These are phyloP conservation scores for Salvia hispanica DNA, from an alignment of 257 asterid genomes.

Conservation along the genomic window DNA sequence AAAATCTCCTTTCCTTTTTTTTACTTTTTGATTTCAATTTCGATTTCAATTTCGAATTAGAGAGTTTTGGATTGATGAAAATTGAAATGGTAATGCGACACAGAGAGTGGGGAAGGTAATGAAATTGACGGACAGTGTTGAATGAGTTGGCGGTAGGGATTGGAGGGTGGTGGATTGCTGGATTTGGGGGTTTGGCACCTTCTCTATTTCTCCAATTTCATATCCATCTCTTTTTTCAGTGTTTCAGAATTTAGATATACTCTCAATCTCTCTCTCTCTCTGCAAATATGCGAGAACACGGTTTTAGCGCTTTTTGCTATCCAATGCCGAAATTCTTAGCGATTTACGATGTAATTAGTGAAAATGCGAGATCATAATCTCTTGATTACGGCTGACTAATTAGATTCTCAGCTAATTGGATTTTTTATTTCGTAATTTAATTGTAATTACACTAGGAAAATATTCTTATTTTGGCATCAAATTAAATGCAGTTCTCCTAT, in stretches of 20 bases:
- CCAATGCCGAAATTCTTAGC: too few relatives aligned
- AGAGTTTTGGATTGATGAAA: background rate
- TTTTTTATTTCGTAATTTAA: too few relatives aligned
- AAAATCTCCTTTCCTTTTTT: background rate
- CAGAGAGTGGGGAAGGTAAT: conserved; percentile 15
- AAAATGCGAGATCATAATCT: too few relatives aligned
- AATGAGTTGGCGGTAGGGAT: background rate
- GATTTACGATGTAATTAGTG: too few relatives aligned
- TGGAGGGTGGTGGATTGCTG: background rate
- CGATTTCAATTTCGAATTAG: background rate
- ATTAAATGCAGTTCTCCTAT: too few relatives aligned
- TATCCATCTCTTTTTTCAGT: conserved; percentile 8
- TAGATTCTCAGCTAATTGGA: too few relatives aligned
- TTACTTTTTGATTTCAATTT: background rate
- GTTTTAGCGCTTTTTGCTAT: too few relatives aligned
- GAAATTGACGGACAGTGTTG: conserved; percentile 16
- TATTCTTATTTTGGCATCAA: too few relatives aligned
- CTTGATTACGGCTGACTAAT: too few relatives aligned
- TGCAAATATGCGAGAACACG: background rate
- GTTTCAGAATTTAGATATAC: background rate
- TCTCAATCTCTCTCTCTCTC: background rate
- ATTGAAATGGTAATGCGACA: conserved; percentile 3
- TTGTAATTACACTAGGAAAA: too few relatives aligned
- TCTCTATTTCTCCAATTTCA: conserved; percentile 18
- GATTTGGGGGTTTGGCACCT: conserved; percentile 16